Percentiles rank a stretch among this genome's conserved stretches.
Evolutionary conservation across 2,329 filamentous ascomycete species (phyloP).

Genomic region (Verruconis gallopava): DNA sequence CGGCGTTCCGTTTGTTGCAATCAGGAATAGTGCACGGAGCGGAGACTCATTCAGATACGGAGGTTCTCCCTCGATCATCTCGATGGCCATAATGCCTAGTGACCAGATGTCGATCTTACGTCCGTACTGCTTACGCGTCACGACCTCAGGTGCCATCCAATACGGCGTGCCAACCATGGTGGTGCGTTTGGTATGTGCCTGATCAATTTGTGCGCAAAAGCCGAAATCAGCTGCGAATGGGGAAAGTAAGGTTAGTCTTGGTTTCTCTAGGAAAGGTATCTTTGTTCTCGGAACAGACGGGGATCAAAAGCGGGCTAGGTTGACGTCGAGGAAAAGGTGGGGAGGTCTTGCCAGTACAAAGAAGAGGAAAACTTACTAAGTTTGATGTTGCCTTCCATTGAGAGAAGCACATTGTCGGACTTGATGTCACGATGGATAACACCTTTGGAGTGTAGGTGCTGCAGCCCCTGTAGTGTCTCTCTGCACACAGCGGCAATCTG

Average conservation of each 20-base stretch:
- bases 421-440: conserved; percentile 99
- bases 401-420: conserved; percentile 92
- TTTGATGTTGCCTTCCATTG: conserved; percentile 91
- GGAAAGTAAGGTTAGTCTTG: conserved; percentile 24
- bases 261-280: conserved; percentile 11
- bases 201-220: conserved; percentile 97
- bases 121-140: conserved; percentile 94
- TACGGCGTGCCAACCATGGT: conserved; percentile 99
- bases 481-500: conserved; percentile 94
- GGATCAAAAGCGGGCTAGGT: not conserved
- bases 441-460: conserved; percentile 92
- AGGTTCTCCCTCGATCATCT: conserved; percentile 98
- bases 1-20: conserved; percentile 92
- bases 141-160: conserved; percentile 99
- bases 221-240: conserved; percentile 80
- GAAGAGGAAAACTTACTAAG: conserved; percentile 52
- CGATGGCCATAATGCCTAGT: conserved; percentile 96
- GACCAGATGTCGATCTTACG: conserved; percentile 99
- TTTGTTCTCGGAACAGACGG: not conserved
- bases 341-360: no score
- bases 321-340: no score
- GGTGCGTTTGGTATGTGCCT: conserved; percentile 90
- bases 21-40: conserved; percentile 82
- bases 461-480: conserved; percentile 81
- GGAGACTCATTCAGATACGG: conserved; percentile 94